Percentiles rank a stretch among this genome's conserved stretches.
phyloP scores from a whole-genome alignment of 495 filamentous ascomycete genomes.

The Xylaria longipes region DNA sequence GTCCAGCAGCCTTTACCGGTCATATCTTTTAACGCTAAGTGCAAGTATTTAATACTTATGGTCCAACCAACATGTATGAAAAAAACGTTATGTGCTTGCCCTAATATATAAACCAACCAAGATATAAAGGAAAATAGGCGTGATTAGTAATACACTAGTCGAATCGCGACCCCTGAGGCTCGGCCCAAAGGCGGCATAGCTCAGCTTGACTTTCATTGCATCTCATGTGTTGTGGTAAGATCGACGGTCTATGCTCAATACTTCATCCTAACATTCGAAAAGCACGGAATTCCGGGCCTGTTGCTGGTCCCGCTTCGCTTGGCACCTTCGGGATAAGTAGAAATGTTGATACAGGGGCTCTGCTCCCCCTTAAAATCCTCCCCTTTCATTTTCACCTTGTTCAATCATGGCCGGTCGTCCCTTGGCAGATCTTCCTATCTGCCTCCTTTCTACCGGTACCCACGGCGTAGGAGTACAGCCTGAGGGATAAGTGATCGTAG shows the following conservation, averaged over 20 bases:
- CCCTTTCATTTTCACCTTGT: no score
- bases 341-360: no score
- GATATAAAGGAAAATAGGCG: neutral
- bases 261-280: neutral
- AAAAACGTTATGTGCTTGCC: neutral
- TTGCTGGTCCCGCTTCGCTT: neutral
- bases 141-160: conserved; percentile 4
- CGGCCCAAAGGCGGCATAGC: neutral
- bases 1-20: neutral
- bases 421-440: no score
- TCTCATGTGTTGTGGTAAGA: neutral
- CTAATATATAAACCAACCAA: neutral
- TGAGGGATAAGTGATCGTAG: no score
- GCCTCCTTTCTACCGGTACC: no score
- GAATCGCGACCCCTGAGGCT: neutral
- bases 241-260: neutral
- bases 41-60: neutral
- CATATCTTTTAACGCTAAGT: neutral
- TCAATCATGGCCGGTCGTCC: no score
- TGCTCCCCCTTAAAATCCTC: no score
- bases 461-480: no score
- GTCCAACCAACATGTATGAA: neutral
- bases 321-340: no score
- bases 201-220: neutral
- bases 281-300: neutral